phyloP scores from a whole-genome alignment of 1,284 basidiomycete species.

The Pisolithus thermaeus region DNA sequence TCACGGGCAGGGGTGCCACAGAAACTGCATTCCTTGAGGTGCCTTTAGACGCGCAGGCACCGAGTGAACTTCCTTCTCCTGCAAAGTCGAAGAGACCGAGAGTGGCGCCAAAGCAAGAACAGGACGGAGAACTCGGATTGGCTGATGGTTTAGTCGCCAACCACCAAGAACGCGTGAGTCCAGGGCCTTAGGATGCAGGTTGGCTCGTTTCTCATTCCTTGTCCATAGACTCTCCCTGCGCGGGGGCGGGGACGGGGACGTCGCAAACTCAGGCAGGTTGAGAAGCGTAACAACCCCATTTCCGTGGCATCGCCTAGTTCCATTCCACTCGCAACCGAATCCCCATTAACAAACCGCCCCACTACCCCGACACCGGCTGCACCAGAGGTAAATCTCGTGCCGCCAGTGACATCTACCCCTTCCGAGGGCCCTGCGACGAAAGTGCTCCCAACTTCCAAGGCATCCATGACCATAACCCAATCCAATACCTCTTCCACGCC shows the following conservation, averaged over 20 bases:
- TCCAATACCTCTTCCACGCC: conserved; percentile 28
- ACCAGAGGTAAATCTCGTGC: conserved; percentile 1
- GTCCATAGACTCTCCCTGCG: conserved; percentile 11
- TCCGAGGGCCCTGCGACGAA: conserved; percentile 12
- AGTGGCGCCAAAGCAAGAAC: conserved; percentile 19
- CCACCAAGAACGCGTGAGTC: conserved; percentile 15
- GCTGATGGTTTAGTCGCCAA: conserved; percentile 6
- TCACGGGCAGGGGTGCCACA: conserved; percentile 13
- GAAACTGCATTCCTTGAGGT: conserved; percentile 13
- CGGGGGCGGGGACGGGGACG: conserved; percentile 17
- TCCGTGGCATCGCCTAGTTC: conserved; percentile 1
- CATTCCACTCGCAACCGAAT: conserved; percentile 11
- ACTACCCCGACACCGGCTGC: conserved; percentile 4
- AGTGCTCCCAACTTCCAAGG: conserved; percentile 22
- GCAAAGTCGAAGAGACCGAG: conserved; percentile 28
- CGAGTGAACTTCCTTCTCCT: conserved; percentile 19
- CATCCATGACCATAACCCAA: conserved; percentile 31
- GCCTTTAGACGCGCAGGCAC: conserved; percentile 9
- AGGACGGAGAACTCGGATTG: conserved; percentile 18
- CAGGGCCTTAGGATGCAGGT: neutral
- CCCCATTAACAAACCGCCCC: conserved; percentile 9
- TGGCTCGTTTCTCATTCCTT: neutral
- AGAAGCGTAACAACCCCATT: conserved; percentile 13
- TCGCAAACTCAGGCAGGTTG: conserved; percentile 17
- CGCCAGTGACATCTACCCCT: conserved; percentile 4